Percentiles rank a stretch among this genome's conserved stretches.
Evolutionary conservation across 164 flowering plant species (phyloP).

Genomic region (Aristolochia contorta): DNA sequence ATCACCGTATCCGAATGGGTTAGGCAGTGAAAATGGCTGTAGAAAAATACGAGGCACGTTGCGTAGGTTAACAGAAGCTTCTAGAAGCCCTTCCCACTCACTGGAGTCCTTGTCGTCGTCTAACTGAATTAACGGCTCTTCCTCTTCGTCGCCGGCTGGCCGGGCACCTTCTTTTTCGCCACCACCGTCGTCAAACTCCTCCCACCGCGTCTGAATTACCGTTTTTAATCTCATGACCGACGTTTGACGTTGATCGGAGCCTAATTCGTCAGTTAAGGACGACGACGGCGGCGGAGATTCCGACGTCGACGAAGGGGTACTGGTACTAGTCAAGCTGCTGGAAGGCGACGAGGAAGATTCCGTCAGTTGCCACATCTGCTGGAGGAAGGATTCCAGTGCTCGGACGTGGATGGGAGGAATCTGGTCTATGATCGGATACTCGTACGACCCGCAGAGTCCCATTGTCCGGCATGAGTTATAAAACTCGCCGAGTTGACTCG

Average conservation of each 20-base stretch:
- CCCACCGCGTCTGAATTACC: slow-evolving; percentile 21
- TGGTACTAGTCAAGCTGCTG: too few species aligned
- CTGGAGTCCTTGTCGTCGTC: slow-evolving; percentile 13
- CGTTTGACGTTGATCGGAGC: slow-evolving; percentile 8
- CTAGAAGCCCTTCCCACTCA: slow-evolving; percentile 50
- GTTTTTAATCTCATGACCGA: slow-evolving; percentile 3
- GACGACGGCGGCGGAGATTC: slow-evolving; percentile 15
- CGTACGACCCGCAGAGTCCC: slow-evolving; percentile 42
- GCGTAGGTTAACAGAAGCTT: slow-evolving; percentile 20
- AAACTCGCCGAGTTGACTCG: slow-evolving; percentile 28
- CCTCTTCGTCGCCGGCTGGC: slow-evolving; percentile 5
- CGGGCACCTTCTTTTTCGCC: slow-evolving; percentile 1
- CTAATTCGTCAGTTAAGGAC: slow-evolving; percentile 19
- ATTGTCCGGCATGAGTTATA: slow-evolving; percentile 35
- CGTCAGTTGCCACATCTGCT: slow-evolving; percentile 50
- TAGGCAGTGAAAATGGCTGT: not conserved
- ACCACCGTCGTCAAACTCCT: slow-evolving; percentile 19
- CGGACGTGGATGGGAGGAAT: slow-evolving; percentile 40
- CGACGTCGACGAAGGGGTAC: slow-evolving; percentile 4
- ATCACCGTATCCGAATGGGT: slow-evolving; percentile 2
- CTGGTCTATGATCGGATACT: slow-evolving; percentile 45
- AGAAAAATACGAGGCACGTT: not conserved
- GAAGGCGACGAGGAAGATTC: slow-evolving; percentile 32
- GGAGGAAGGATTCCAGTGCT: slow-evolving; percentile 41
- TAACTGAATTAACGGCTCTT: slow-evolving; percentile 26